Percentiles rank a stretch among this genome's conserved stretches.
phyloP scores from a whole-genome alignment of 1,284 basidiomycete genomes.

The Puccinia horiana region DNA sequence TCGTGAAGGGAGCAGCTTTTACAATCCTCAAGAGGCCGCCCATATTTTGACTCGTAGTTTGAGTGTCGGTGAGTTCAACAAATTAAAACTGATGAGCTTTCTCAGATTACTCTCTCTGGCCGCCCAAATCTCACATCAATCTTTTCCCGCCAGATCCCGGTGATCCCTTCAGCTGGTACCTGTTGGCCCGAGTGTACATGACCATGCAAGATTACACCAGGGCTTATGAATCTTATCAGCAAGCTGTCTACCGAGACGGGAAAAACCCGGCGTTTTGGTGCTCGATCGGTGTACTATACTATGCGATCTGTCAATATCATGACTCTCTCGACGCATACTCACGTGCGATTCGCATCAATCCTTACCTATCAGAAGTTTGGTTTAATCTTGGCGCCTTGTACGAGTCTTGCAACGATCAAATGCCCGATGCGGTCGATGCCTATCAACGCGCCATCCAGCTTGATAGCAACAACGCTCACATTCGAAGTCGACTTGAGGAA shows the following conservation, averaged over 20 bases:
- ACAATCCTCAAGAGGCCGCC: conserved; percentile 91
- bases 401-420: conserved; percentile 98
- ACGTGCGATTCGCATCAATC: conserved; percentile 95
- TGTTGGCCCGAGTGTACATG: conserved; percentile 97
- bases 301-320: conserved; percentile 98
- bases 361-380: conserved; percentile 99
- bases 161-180: conserved; percentile 97
- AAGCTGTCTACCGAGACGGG: conserved; percentile 96
- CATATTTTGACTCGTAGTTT: conserved; percentile 90
- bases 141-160: conserved; percentile 69
- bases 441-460: conserved; percentile 89
- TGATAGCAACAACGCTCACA: conserved; percentile 75
- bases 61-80: conserved; percentile 71
- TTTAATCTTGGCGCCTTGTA: conserved; percentile 96
- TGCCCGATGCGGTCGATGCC: conserved; percentile 96
- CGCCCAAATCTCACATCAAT: conserved; percentile 34
- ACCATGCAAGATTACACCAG: conserved; percentile 99
- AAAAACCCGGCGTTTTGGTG: conserved; percentile 99
- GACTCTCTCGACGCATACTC: conserved; percentile 98
- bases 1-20: conserved; percentile 87
- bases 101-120: background rate
- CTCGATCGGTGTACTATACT: conserved; percentile 97
- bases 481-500: conserved; percentile 69
- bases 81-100: background rate
- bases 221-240: conserved; percentile 98